These are phyloP conservation scores for Gynochthodes officinalis DNA, from an alignment of 257 asterid genomes.

Conservation along the genomic window DNA sequence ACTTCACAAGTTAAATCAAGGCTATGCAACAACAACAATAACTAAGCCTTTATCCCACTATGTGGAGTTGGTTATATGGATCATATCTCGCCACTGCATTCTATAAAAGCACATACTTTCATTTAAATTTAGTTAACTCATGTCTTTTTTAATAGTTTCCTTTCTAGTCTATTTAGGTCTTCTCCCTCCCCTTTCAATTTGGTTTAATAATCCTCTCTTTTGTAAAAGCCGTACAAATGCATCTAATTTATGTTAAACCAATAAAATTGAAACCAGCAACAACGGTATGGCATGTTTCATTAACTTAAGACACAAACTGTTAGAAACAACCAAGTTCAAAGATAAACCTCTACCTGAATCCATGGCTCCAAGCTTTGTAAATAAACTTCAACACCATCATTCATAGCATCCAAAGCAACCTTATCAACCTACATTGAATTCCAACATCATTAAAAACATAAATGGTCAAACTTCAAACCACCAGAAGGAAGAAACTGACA, in stretches of 20 bases:
- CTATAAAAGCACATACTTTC: too few species aligned
- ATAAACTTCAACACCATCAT: conserved; percentile 80
- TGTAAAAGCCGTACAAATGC: too few species aligned
- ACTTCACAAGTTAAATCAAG: not conserved
- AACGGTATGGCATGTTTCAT: not conserved
- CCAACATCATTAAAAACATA: conserved; percentile 16
- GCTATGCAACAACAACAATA: too few species aligned
- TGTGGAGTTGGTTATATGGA: too few species aligned
- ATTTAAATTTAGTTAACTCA: too few species aligned
- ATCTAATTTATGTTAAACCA: too few species aligned
- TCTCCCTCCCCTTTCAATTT: too few species aligned
- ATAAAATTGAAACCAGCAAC: not conserved
- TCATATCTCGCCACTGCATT: too few species aligned
- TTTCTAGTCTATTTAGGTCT: too few species aligned
- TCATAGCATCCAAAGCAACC: conserved; percentile 82
- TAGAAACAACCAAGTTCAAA: conserved; percentile 8
- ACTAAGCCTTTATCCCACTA: too few species aligned
- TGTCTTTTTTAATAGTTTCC: too few species aligned
- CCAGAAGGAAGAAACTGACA: conserved; percentile 14
- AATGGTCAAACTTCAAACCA: conserved; percentile 18
- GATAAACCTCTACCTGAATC: conserved; percentile 59
- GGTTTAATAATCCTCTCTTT: too few species aligned
- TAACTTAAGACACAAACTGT: not conserved
- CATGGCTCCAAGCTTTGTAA: conserved; percentile 95
- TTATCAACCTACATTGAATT: conserved; percentile 66